phyloP scores from a whole-genome alignment of 805 yeast genomes.

The Maudiozyma barnettii region DNA sequence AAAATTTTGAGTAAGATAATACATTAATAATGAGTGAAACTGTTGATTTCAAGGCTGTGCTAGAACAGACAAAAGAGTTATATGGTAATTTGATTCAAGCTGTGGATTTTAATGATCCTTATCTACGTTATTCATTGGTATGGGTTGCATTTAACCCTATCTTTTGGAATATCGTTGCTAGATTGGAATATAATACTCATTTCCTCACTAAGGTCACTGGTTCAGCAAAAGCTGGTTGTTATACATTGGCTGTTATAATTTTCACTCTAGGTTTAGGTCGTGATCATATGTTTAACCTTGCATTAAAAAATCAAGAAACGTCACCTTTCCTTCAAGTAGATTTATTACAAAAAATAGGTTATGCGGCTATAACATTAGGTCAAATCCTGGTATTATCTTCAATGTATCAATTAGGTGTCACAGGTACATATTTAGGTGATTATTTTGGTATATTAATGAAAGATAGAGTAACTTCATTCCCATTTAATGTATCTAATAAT shows the following conservation, averaged over 20 bases:
- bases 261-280: constrained; percentile 78
- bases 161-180: constrained; percentile 91
- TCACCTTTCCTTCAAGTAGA: constrained; percentile 41
- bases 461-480: constrained; percentile 82
- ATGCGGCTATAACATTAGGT: constrained; percentile 51
- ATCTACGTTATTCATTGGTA: constrained; percentile 39
- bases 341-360: constrained; percentile 42
- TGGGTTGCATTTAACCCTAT: constrained; percentile 85
- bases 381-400: constrained; percentile 73
- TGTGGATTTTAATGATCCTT: constrained; percentile 14
- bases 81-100: not conserved
- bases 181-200: constrained; percentile 73
- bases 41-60: too few relatives aligned
- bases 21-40: too few relatives aligned
- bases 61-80: not conserved
- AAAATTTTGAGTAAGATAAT: too few relatives aligned
- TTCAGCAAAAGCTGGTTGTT: constrained; percentile 70
- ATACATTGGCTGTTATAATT: constrained; percentile 70
- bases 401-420: constrained; percentile 88
- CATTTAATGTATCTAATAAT: constrained; percentile 81
- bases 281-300: constrained; percentile 64
- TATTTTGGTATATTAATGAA: constrained; percentile 94
- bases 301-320: constrained; percentile 63
- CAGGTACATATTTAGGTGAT: constrained; percentile 95
- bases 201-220: constrained; percentile 68